Conservation (phyloP, 768 basidiomycete species). For the Psilocybe cubensis region DNA sequence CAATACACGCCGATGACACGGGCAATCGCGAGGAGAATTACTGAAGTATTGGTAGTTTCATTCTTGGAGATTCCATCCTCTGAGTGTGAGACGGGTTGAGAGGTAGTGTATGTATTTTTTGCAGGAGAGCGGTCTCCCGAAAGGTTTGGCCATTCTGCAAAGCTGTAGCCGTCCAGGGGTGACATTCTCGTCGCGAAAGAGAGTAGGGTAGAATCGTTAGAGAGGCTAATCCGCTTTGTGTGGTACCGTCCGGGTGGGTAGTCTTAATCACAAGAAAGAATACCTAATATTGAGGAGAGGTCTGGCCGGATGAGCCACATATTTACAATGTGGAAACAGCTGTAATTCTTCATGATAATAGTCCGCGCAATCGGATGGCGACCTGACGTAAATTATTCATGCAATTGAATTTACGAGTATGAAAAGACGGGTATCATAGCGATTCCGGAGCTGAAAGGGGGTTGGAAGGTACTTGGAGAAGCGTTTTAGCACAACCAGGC, state of each 20-base stretch:
- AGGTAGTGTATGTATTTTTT: slow-evolving; percentile 10
- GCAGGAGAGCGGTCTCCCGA: slow-evolving; percentile 27
- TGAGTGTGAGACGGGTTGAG: slow-evolving; percentile 1
- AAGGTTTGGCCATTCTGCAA: slow-evolving; percentile 35
- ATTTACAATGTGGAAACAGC: neutral
- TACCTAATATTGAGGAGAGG: neutral
- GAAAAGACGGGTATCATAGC: neutral
- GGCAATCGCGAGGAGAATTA: slow-evolving; percentile 26
- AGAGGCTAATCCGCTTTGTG: neutral
- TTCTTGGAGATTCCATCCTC: neutral
- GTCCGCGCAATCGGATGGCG: neutral
- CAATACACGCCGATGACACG: slow-evolving; percentile 34
- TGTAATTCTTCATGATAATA: neutral
- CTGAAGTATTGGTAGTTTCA: slow-evolving; percentile 3
- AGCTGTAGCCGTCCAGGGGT: slow-evolving; percentile 31
- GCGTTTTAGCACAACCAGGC: slow-evolving; percentile 1
- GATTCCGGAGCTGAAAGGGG: neutral
- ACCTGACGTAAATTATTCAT: neutral
- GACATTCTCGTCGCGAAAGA: neutral
- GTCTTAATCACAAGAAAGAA: neutral
- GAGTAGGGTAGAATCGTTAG: neutral
- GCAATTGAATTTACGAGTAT: neutral
- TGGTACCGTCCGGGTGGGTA: neutral
- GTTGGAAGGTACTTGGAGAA: slow-evolving; percentile 3
- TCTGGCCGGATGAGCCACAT: neutral